Conservation (phyloP, 352 stramenopile genomes). For the Pythium volutum region DNA sequence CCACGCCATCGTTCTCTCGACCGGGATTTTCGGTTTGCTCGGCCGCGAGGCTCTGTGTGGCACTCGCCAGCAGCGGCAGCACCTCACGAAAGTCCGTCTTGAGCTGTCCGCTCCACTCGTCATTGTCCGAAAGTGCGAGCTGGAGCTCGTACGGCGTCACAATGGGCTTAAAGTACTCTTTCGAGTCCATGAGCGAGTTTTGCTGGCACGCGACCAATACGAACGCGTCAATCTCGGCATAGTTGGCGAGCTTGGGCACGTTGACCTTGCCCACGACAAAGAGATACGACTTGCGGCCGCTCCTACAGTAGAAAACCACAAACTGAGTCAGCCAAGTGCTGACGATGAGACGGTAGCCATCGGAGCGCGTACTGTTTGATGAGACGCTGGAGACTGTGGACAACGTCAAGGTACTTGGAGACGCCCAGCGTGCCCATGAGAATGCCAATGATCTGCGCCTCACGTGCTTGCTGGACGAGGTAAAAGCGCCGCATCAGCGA, state of each 20-base stretch:
- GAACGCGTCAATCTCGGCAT: conserved; percentile 97
- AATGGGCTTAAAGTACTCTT: conserved; percentile 90
- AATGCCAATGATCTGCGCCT: conserved; percentile 95
- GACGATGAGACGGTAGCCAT: not conserved
- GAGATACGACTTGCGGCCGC: conserved; percentile 92
- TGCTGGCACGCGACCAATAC: conserved; percentile 95
- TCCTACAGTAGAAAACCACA: conserved; percentile 42
- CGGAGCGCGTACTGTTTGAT: conserved; percentile 72
- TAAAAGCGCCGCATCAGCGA: conserved; percentile 68
- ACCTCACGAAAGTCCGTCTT: conserved; percentile 85
- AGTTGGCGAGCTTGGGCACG: conserved; percentile 96
- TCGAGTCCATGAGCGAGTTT: conserved; percentile 92
- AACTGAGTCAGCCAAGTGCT: not conserved
- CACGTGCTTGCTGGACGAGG: conserved; percentile 91
- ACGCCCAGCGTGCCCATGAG: conserved; percentile 95
- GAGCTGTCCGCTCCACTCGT: conserved; percentile 88
- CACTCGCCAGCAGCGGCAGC: conserved; percentile 49
- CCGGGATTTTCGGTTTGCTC: conserved; percentile 20
- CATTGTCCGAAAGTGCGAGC: conserved; percentile 83
- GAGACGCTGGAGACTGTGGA: conserved; percentile 83
- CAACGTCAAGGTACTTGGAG: conserved; percentile 89
- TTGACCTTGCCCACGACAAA: conserved; percentile 98
- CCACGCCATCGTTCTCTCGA: conserved; percentile 17
- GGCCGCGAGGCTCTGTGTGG: conserved; percentile 27
- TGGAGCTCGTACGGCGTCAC: conserved; percentile 95